Percentiles rank a stretch among this genome's conserved stretches.
These are phyloP conservation scores for Berkeleyomyces basicola DNA, from an alignment of 2,329 filamentous ascomycete genomes.

Conservation along the genomic window DNA sequence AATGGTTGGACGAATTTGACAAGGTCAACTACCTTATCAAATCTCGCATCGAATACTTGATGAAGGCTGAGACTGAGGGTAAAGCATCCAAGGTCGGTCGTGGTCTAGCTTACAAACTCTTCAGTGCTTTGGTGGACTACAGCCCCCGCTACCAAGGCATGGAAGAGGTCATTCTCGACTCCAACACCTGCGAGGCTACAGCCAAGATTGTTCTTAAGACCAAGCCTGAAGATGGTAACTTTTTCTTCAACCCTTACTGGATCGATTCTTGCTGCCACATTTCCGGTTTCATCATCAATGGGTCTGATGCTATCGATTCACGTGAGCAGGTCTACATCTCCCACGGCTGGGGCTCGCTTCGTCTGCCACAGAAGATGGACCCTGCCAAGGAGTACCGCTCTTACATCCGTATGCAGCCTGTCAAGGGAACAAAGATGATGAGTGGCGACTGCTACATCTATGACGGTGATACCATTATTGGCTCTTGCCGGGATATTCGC, in stretches of 20 bases:
- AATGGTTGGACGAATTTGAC: conserved; percentile 49
- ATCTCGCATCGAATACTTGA: conserved; percentile 39
- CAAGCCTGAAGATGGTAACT: conserved; percentile 30
- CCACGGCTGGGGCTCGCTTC: conserved; percentile 40
- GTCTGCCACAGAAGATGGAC: conserved; percentile 31
- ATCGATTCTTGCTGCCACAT: conserved; percentile 43
- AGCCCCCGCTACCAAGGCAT: conserved; percentile 37
- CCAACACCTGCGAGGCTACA: conserved; percentile 37
- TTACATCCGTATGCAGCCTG: conserved; percentile 41
- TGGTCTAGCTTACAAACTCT: conserved; percentile 62
- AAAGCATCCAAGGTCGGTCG: conserved; percentile 56
- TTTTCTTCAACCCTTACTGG: conserved; percentile 40
- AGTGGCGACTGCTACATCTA: conserved; percentile 38
- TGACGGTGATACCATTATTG: conserved; percentile 33
- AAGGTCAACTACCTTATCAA: conserved; percentile 54
- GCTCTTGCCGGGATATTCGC: conserved; percentile 38
- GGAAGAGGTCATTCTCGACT: conserved; percentile 39
- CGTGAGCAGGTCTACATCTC: conserved; percentile 40
- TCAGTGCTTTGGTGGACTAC: conserved; percentile 40
- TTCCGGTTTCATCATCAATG: conserved; percentile 45
- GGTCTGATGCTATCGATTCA: conserved; percentile 37
- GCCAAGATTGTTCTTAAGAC: conserved; percentile 34
- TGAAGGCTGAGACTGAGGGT: conserved; percentile 44
- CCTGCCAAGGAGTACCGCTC: conserved; percentile 33
- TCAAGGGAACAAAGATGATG: conserved; percentile 33